Evolutionary conservation across 2,329 filamentous ascomycete species (phyloP), one percentile per base, ranked within the genome.

Genomic region (Colletotrichum sublineola): DNA sequence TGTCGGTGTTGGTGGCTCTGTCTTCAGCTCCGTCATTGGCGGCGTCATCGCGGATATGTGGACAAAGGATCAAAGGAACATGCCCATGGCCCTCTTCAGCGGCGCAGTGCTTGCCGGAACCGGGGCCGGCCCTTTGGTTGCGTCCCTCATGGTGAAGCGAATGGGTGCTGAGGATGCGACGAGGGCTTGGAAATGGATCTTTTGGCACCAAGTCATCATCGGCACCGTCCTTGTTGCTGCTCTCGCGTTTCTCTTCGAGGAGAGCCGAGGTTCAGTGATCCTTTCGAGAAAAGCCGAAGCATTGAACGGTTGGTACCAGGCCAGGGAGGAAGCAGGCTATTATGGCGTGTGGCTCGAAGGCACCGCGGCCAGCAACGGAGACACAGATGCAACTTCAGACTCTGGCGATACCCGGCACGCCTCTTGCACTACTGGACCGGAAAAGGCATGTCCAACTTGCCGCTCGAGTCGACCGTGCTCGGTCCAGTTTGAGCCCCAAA

Each of bases 41-140:
- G 95, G 95, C 4, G 93, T 98, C 5, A 92, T 98, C 52, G 92
- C 93, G 63, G 95, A 98, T 78, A 89, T 97, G 71, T 97, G 95
- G 83, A 89, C 92, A 60, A 90, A 93, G 12, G 84, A 93, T 71
- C 91, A 93, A 56, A 87, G 96, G 44, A 97, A 98, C 77, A 94
- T 92, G 0, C 93, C 95, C 0, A 97, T 98, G 96, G 92, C 94
- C 0, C 79, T 97, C 0, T 98, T 97, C 80, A 93, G 92, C n/a
- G 94, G 92, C 0, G 86, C 87, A 4, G 95, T 94, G 0, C 84
- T 98, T 0, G 86, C 92, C 12, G 96, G 94, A 0, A 97, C 94
- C 0, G 94, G 94, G 0, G 83, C 92, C 0, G 95, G 95, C 0
- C 95, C 95, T 0, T 78, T 97, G 8, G 84, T 95, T 0, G 88